These are phyloP conservation scores for Microglena sp. DNA, from an alignment of 139 green algal genomes.

Conservation along the genomic window DNA sequence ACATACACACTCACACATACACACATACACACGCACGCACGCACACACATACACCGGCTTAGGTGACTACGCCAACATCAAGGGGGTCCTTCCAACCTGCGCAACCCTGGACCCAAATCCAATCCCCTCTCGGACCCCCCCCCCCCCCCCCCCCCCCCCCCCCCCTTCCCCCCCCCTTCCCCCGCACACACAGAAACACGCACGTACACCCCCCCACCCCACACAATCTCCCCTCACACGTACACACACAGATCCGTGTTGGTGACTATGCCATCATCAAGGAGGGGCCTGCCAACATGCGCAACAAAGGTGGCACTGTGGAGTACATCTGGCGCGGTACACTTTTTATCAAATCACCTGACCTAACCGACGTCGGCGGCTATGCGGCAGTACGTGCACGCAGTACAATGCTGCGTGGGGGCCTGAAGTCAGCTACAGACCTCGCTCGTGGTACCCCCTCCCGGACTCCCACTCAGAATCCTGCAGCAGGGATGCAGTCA, in stretches of 20 bases:
- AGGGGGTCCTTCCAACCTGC: too few species aligned
- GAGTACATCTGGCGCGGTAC: constrained; percentile 56
- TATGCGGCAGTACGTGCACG: background rate
- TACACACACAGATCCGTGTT: constrained; percentile 18
- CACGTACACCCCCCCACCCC: background rate
- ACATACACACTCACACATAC: too few species aligned
- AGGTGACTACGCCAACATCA: too few species aligned
- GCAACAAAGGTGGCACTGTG: constrained; percentile 49
- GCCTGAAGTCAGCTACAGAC: background rate
- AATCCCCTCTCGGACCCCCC: too few species aligned
- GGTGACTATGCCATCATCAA: constrained; percentile 43
- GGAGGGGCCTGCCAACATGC: constrained; percentile 18
- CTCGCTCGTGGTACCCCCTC: background rate
- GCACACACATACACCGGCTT: too few species aligned
- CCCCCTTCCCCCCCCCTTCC: too few species aligned
- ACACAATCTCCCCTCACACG: background rate
- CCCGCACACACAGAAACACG: background rate
- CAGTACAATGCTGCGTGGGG: background rate
- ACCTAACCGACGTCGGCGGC: constrained; percentile 17
- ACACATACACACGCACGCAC: too few species aligned
- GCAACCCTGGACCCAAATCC: too few species aligned
- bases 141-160: too few species aligned
- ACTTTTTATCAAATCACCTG: constrained; percentile 64
- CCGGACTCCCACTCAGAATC: too few species aligned
- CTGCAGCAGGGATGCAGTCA: too few species aligned